Evolutionary conservation across 2,329 filamentous ascomycete genomes (phyloP), one percentile per base, ranked within the genome.

Genomic region (Aspergillus sojae): DNA sequence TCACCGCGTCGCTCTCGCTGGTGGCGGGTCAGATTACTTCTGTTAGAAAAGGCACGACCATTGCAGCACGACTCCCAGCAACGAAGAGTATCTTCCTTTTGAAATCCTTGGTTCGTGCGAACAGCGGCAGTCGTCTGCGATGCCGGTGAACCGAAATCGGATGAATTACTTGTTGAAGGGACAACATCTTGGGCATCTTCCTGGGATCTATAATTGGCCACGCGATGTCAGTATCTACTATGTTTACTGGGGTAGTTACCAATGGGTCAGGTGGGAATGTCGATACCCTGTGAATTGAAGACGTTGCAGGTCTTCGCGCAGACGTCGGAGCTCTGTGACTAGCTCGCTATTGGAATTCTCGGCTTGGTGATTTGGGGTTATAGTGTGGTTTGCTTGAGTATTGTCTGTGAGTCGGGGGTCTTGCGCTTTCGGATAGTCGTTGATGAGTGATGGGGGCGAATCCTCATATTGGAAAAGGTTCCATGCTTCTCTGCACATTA

Each of bases 1-100:
- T 57, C 54, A 5, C 60, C 60, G 1, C 30, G 28, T 46, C 55
- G 36, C 39, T 60, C 58, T 4, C 58, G 50, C 48, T 60, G 58
- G 21, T 60, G 58, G n/a, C 58, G 58, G 7, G 55, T 55, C 5
- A 60, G 21, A 21, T 60, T 60, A 32, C 58, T 60, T 46, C 58
- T 32, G 28, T 32, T 60, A 0, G 50, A 60, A 36, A 60, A 60
- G n/a, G n/a, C 19, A 16, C 58, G 58, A 23, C 58, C 58, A 3
- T 60, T 55, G 12, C 58, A 60, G 14, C 58, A 60, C 10, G 58
- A n/a, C 30, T 60, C 50, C 58, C 48, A 60, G 10, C 58, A 60
- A 21, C 58, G 50, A 3, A 26, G 21, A 32, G n/a, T 9, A 11
- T 48, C 58, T 16, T 4, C 16, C 26, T 28, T 54, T 5, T 7